Evolutionary conservation across 179 eudicot genomes (phyloP).

Genomic region (Patellifolia procumbens): DNA sequence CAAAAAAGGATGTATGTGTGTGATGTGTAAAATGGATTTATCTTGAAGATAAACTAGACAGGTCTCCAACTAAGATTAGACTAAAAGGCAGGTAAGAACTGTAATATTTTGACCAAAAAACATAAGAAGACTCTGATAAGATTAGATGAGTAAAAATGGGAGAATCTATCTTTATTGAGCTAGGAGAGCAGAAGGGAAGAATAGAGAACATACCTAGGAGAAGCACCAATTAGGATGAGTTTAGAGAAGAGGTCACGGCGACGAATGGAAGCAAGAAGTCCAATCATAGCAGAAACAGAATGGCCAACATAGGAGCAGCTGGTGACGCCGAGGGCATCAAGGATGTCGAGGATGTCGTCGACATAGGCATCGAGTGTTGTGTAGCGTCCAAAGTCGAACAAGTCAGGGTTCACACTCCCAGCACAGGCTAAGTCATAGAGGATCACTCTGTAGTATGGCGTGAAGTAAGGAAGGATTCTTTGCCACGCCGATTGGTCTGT

Average conservation of each 20-base stretch:
- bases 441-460: conserved; percentile 49
- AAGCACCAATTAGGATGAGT: conserved; percentile 81
- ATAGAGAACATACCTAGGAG: conserved; percentile 31
- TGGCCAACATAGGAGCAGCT: conserved; percentile 71
- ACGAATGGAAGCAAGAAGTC: conserved; percentile 67
- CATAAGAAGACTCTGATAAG: too few relatives aligned
- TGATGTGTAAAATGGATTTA: too few relatives aligned
- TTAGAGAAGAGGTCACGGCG: conserved; percentile 67
- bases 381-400: conserved; percentile 74
- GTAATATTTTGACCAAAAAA: too few relatives aligned
- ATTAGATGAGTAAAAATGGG: too few relatives aligned
- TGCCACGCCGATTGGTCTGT: conserved; percentile 96
- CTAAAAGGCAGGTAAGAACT: too few relatives aligned
- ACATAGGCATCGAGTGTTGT: conserved; percentile 75
- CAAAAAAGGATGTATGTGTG: too few relatives aligned
- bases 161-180: too few relatives aligned
- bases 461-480: conserved; percentile 62
- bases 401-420: conserved; percentile 85
- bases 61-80: too few relatives aligned
- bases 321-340: conserved; percentile 44
- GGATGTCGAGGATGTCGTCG: conserved; percentile 69
- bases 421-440: conserved; percentile 87
- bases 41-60: too few relatives aligned
- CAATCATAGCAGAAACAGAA: conserved; percentile 82
- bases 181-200: too few relatives aligned